Evolutionary conservation across 2,329 filamentous ascomycete genomes (phyloP), one percentile per base, ranked within the genome.

Genomic region (Neocucurbitaria cava): DNA sequence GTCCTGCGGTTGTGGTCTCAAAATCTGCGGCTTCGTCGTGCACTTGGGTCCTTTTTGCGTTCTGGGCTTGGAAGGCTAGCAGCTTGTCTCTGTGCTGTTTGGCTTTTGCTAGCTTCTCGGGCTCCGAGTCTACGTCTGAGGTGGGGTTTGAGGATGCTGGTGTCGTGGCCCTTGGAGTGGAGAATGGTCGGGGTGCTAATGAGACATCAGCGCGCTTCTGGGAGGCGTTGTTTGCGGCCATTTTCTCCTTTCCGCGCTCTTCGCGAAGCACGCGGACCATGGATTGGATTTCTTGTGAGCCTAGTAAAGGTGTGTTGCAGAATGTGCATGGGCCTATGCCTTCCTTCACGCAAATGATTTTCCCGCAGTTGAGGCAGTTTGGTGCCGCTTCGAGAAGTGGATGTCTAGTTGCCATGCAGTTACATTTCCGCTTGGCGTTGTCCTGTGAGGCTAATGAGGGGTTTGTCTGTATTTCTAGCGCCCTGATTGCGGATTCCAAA

Each of bases 271-370:
- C 88, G 23, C 85, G 84, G 44, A 98, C 89, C 86, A 99, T 96
- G 30, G 85, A 86, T 67, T 96, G 89, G 9, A 96, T 86, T 49
- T 98, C 92, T 3, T 84, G 78, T 0, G 85, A 73, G 26, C 83
- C 88, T 7, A 99, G 79, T 0, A 99, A 80, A 0, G 91, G 86
- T 0, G 84, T 82, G 0, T 87, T 87, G 78, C 95, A 99, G 70
- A 91, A 97, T 0, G 94, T 97, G 75, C 95, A 99, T 0, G 94
- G 94, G 0, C 94, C 94, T 0, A 98, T 82, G 0, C 95, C 95
- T 76, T 99, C 93, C 69, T 95, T 93, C 21, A 96, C 87, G 73
- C 95, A 99, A 49, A 98, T 89, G 11, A 99, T 92, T 74, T 98
- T 98, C 54, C 95, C 95, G 68, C 95, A 99, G 40, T 85, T 88